Conservation (phyloP, 2,329 filamentous ascomycete species). For the Nemania sp. region DNA sequence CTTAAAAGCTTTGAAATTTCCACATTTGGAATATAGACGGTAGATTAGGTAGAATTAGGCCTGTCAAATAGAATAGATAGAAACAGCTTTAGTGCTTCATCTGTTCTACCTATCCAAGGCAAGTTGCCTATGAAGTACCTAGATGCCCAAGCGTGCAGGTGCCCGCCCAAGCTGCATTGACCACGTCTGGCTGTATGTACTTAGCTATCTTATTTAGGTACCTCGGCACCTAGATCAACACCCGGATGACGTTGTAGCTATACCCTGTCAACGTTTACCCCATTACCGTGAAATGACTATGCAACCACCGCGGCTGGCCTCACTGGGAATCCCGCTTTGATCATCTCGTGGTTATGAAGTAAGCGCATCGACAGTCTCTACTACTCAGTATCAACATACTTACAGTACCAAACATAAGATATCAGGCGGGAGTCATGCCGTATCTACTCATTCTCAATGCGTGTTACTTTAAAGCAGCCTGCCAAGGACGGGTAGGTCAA, state of each 20-base stretch:
- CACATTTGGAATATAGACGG: slow-evolving; percentile 8
- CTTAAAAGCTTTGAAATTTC: slow-evolving; percentile 1
- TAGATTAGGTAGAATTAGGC: background rate
- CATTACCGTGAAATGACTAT: no score
- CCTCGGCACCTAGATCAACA: background rate
- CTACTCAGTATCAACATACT: background rate
- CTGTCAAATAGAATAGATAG: background rate
- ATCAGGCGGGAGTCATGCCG: background rate
- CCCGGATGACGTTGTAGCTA: background rate
- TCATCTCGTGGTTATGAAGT: background rate
- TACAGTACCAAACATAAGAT: background rate
- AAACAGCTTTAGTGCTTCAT: background rate
- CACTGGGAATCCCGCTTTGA: background rate
- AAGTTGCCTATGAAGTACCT: background rate
- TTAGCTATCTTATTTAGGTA: background rate
- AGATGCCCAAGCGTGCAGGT: background rate
- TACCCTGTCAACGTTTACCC: no score
- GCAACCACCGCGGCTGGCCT: background rate
- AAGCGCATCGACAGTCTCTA: background rate
- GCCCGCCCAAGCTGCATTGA: background rate
- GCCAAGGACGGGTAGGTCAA: slow-evolving; percentile 20
- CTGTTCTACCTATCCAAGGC: background rate
- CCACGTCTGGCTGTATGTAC: slow-evolving; percentile 4
- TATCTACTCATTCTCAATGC: background rate
- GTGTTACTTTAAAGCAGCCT: background rate